Conservation (phyloP, 108 stramenopile genomes). For the Cyclotella distinguenda region DNA sequence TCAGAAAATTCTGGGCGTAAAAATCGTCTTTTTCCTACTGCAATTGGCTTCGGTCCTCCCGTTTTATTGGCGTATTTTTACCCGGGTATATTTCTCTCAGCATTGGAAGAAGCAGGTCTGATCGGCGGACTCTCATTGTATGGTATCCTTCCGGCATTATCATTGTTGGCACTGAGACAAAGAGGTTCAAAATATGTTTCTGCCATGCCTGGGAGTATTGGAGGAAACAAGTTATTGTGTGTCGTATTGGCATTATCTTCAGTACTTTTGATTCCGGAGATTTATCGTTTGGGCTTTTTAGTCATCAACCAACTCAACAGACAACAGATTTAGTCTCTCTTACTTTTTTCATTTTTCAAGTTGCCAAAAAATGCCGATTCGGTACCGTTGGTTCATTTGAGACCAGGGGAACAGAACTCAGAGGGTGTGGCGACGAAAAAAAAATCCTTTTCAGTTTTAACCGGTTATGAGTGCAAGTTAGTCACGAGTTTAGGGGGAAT, state of each 20-base stretch:
- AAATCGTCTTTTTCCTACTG: conserved; percentile 26
- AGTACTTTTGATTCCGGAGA: conserved; percentile 36
- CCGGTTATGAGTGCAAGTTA: too few relatives aligned
- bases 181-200: not conserved
- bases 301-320: too few relatives aligned
- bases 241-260: conserved; percentile 22
- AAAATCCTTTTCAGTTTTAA: too few relatives aligned
- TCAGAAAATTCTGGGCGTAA: too few relatives aligned
- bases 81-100: conserved; percentile 38
- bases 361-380: too few relatives aligned
- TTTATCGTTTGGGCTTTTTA: conserved; percentile 7
- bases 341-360: too few relatives aligned
- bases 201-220: conserved; percentile 41
- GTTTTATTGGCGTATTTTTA: conserved; percentile 36
- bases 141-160: conserved; percentile 46
- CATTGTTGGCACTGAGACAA: conserved; percentile 26
- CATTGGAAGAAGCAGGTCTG: conserved; percentile 46
- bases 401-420: too few relatives aligned
- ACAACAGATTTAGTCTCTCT: too few relatives aligned
- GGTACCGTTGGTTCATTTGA: too few relatives aligned
- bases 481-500: too few relatives aligned
- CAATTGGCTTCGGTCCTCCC: conserved; percentile 41
- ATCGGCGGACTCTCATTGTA: conserved; percentile 47
- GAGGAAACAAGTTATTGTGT: conserved; percentile 30
- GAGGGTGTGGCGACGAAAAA: too few relatives aligned